phyloP scores from a whole-genome alignment of 371 early-diverging fungal genomes.

The Hamiltosporidium tvaerminnensis region DNA sequence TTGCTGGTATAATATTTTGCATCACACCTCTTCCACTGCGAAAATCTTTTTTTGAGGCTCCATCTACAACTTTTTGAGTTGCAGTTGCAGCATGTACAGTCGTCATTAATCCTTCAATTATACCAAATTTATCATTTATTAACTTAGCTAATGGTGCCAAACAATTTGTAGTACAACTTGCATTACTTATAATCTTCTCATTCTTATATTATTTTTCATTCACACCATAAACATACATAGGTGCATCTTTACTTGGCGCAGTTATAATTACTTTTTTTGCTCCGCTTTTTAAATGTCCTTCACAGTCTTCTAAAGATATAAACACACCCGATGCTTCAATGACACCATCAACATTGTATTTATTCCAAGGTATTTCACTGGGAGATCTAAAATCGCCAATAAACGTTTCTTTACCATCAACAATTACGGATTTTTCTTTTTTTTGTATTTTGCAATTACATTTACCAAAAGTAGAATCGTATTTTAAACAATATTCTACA shows the following conservation, averaged over 20 bases:
- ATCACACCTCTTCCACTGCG: conserved; percentile 81
- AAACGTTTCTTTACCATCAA: conserved; percentile 63
- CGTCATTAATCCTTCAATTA: conserved; percentile 72
- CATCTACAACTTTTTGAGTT: conserved; percentile 97
- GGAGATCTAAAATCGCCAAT: conserved; percentile 61
- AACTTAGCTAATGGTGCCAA: conserved; percentile 93
- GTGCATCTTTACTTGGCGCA: conserved; percentile 72
- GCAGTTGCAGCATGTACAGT: conserved; percentile 94
- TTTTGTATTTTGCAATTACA: conserved; percentile 60
- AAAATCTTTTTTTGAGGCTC: conserved; percentile 87
- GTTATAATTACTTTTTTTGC: conserved; percentile 92
- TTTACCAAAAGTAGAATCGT: conserved; percentile 44
- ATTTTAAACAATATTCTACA: conserved; percentile 38
- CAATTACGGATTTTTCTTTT: conserved; percentile 65
- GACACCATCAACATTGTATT: conserved; percentile 60
- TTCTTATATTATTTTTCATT: conserved; percentile 74
- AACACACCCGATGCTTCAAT: conserved; percentile 96
- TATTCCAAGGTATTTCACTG: conserved; percentile 72
- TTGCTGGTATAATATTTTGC: conserved; percentile 94
- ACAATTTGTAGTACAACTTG: conserved; percentile 99
- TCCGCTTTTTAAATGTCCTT: conserved; percentile 70
- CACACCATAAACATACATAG: conserved; percentile 66
- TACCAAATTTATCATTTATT: conserved; percentile 74
- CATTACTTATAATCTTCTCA: conserved; percentile 78
- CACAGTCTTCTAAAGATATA: conserved; percentile 70